Evolutionary conservation across 208 protist genomes (phyloP), one percentile per base, ranked within the genome.

Genomic region (Crithidia brevicula): DNA sequence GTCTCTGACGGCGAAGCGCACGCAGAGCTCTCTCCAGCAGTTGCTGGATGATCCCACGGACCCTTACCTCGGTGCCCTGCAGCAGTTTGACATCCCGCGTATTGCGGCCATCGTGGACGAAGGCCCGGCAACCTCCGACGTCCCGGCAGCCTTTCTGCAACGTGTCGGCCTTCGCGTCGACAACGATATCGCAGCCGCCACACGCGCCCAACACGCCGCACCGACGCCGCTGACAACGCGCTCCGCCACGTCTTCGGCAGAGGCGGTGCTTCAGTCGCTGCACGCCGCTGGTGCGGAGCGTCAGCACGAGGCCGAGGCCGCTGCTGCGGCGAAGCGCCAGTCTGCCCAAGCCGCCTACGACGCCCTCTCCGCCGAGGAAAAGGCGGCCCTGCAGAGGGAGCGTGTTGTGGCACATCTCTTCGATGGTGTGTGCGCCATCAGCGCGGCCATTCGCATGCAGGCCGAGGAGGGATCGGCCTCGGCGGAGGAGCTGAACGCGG

Each of bases 401-500:
- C 71, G 51, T 4, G 36, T 49, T 18, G 51, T 62, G n/a, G 49
- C 56, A 18, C 85, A 92, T 57, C 71, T 86, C 34, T 88, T 73
- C 42, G 83, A 88, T 23, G 85, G 77, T 15, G 61, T 94, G 1
- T 85, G 75, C 47, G 85, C 88, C 5, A 66, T 74, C 11, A 89
- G 76, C 53, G 82, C 78, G 31, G 77, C 81, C 3, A 72, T 90
- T 13, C 73, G 79, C 22, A 72, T 85, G 68, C 72, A 79, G 68
- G 58, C 83, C 34, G 76, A 81, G 67, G 58, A 52, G 25, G 52
- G 33, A 6, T 4, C 38, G 0, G 45, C 27, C 3, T 68, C 78
- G n/a, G 31, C 49, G 20, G 70, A 79, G 33, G 75, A 84, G 33
- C 13, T 77, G 52, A 76, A 84, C 13, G 77, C 78, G 5, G 76